These are phyloP conservation scores for Aspergillus pseudoglaucus DNA, from an alignment of 2,329 filamentous ascomycete species.

Conservation along the genomic window DNA sequence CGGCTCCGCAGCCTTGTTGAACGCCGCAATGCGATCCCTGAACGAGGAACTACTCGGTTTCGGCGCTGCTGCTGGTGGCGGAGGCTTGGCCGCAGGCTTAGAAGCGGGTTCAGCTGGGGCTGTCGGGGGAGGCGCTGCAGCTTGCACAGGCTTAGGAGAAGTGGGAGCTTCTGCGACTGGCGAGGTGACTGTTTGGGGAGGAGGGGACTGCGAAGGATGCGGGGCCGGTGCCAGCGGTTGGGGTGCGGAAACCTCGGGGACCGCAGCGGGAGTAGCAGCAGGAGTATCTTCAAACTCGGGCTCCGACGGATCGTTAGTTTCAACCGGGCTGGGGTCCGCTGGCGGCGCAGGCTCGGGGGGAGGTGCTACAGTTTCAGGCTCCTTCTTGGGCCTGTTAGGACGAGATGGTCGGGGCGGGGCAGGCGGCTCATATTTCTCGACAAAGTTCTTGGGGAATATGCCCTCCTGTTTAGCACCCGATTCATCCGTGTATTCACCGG, in stretches of 20 bases:
- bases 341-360: conserved; percentile 26
- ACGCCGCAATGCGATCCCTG: conserved; percentile 91
- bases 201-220: conserved; percentile 17
- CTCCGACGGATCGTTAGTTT: conserved; percentile 28
- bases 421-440: conserved; percentile 89
- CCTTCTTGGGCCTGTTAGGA: conserved; percentile 61
- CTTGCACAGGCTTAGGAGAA: conserved; percentile 20
- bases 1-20: conserved; percentile 82
- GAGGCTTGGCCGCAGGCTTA: conserved; percentile 49
- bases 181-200: conserved; percentile 17
- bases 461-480: conserved; percentile 70
- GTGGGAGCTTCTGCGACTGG: conserved; percentile 16
- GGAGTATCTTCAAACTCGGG: conserved; percentile 22
- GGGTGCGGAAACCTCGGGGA: conserved; percentile 11
- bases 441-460: conserved; percentile 94
- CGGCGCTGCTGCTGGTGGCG: conserved; percentile 59
- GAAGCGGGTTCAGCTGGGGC: conserved; percentile 28
- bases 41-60: conserved; percentile 76
- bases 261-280: conserved; percentile 15
- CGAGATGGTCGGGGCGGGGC: conserved; percentile 80
- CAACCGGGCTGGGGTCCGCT: conserved; percentile 18
- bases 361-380: conserved; percentile 38
- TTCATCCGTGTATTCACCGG: conserved; percentile 76
- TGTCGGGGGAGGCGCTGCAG: conserved; percentile 19
- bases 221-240: not conserved